Base-by-base conservation (phyloP, 805 yeast genomes). In the Monosporozyma unispora region DNA sequence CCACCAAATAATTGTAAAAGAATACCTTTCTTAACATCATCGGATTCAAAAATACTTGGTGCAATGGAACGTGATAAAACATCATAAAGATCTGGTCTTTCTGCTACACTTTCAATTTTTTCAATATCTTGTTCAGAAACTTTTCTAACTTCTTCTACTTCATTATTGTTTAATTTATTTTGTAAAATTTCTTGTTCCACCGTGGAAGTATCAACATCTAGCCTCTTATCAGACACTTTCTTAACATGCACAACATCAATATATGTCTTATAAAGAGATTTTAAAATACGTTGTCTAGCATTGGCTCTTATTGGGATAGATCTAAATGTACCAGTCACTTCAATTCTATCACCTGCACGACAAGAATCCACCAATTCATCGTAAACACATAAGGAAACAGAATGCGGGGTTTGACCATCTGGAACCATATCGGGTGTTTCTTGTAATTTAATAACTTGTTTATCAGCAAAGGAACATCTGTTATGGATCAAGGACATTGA, bases 321-420 rank as follows among this genome's bases (percentile, higher is more conserved):
- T 65, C 96, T 78, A 71, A 89, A 93, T 38, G 95, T 84, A 53
- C 99, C 99, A 50, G 96, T 89, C 18, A 90, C 95, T 66, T 91
- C 96, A 44, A 93, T 78, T 51, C 97, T 79, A 67, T 93, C 99
- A 74, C 99, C 99, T 8, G 99, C 97, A 59, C 96, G 79, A 60
- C 95, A 85, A 48, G 86, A 76, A 66, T 93, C 99, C 1, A 93
- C 99, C 53, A 93, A 74, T 65, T 93, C 98, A 67, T 93, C 99
- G 63, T 91, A 93, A 1, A 87, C 95, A 71, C 96, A 88, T 27
- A 93, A 71, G 6, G 96, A 87, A 45, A 93, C 87, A 12, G 96
- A 84, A 67, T 93, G 99, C 1, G 99, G 99, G 2, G 99, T 93
- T 69, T 93, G 99, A 16, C 99, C 99, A 69, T 87, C 98, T 3